Conservation (phyloP, 1,139 yeast genomes). For the Debaryomyces sp. region DNA sequence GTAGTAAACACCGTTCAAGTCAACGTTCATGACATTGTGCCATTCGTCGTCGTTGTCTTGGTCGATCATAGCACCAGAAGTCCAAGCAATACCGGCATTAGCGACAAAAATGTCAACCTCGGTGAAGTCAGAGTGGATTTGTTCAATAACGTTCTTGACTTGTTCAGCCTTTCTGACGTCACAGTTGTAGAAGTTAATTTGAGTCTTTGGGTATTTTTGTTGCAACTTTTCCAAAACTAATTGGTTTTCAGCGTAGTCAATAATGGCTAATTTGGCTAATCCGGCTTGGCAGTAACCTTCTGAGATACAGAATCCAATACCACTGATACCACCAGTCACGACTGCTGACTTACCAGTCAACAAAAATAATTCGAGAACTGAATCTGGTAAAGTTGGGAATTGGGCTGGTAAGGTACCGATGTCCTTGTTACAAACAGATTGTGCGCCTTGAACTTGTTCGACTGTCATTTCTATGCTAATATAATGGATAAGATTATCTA, state of each 20-base stretch:
- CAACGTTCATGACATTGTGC: conserved; percentile 48
- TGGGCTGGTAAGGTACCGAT: conserved; percentile 45
- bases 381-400: conserved; percentile 34
- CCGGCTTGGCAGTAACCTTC: conserved; percentile 53
- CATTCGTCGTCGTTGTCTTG: conserved; percentile 46
- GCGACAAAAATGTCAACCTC: conserved; percentile 55
- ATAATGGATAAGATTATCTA: neutral
- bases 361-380: conserved; percentile 40
- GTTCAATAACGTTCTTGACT: conserved; percentile 35
- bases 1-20: conserved; percentile 48
- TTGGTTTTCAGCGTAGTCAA: conserved; percentile 42
- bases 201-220: conserved; percentile 32
- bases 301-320: conserved; percentile 47
- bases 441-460: conserved; percentile 17
- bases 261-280: conserved; percentile 42
- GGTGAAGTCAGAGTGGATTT: conserved; percentile 37
- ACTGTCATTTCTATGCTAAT: conserved; percentile 17
- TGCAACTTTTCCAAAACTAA: conserved; percentile 32
- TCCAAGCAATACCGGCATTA: conserved; percentile 56
- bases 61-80: conserved; percentile 40
- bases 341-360: conserved; percentile 42
- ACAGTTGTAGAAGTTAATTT: conserved; percentile 38
- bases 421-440: conserved; percentile 35
- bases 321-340: conserved; percentile 49
- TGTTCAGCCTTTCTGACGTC: conserved; percentile 45